Evolutionary conservation across 305 asterid genomes (phyloP).

Genomic region (Rubia peregrina): DNA sequence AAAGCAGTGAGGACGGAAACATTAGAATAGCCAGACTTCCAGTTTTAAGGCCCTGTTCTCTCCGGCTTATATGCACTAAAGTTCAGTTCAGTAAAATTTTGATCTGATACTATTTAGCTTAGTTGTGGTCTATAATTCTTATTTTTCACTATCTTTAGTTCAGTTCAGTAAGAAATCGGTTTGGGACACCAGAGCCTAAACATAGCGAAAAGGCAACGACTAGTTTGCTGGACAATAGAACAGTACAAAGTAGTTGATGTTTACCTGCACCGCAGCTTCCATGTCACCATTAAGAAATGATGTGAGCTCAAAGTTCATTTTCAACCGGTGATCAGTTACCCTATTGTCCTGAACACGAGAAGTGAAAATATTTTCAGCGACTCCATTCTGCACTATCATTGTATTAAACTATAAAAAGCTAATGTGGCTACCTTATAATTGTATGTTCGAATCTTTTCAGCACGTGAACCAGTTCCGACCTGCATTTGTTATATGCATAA

Average conservation of each 20-base stretch:
- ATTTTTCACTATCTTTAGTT: too few species aligned
- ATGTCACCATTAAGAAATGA: conserved; percentile 87
- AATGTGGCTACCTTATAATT: conserved; percentile 67
- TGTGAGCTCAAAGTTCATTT: conserved; percentile 81
- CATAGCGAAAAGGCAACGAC: not conserved
- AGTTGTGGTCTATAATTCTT: too few species aligned
- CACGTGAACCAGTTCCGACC: conserved; percentile 98
- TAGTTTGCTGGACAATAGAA: not conserved
- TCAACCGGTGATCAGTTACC: conserved; percentile 89
- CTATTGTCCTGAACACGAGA: conserved; percentile 66
- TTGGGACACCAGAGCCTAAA: too few species aligned
- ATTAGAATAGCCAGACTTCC: not conserved
- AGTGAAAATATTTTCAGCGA: not conserved
- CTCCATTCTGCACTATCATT: not conserved
- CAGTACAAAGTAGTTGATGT: not conserved
- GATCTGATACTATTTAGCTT: too few species aligned
- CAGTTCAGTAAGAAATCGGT: too few species aligned
- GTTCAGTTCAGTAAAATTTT: too few species aligned
- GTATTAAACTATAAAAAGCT: not conserved
- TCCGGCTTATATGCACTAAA: too few species aligned
- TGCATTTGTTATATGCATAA: conserved; percentile 28
- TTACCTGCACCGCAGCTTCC: conserved; percentile 90
- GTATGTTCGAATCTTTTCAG: conserved; percentile 94
- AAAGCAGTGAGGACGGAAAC: conserved; percentile 17
- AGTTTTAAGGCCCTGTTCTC: not conserved